Conservation (phyloP, 768 basidiomycete genomes). For the Dendrothele bispora region DNA sequence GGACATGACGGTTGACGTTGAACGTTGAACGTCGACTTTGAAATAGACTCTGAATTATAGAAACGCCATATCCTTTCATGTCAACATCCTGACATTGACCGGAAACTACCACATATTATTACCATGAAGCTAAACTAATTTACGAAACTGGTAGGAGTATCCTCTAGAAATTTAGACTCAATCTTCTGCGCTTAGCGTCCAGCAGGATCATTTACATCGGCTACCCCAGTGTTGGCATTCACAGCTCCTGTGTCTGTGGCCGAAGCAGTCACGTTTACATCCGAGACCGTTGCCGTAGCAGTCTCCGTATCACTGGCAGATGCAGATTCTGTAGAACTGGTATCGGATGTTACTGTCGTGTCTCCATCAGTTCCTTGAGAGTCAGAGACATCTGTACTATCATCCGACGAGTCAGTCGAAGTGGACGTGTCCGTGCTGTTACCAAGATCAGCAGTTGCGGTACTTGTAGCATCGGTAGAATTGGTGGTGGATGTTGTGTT, state of each 20-base stretch:
- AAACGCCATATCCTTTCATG: too few species aligned
- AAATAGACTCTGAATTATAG: background rate
- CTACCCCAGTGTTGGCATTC: background rate
- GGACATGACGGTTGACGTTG: too few species aligned
- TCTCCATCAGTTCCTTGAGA: constrained; percentile 11
- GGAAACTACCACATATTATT: too few species aligned
- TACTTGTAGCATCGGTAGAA: constrained; percentile 11
- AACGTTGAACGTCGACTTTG: background rate
- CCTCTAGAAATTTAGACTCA: background rate
- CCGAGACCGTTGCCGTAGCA: constrained; percentile 8
- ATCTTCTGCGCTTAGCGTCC: background rate
- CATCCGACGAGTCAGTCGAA: constrained; percentile 10
- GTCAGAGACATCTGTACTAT: constrained; percentile 11
- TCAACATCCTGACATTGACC: background rate
- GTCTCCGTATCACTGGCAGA: constrained; percentile 11
- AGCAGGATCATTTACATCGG: constrained; percentile 4
- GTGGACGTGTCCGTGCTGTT: constrained; percentile 9
- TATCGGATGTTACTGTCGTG: constrained; percentile 7
- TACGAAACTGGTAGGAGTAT: background rate
- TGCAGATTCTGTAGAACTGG: constrained; percentile 12
- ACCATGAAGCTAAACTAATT: too few species aligned
- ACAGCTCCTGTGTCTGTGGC: constrained; percentile 3
- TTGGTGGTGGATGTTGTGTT: constrained; percentile 3
- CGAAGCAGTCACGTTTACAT: constrained; percentile 4
- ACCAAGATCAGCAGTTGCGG: constrained; percentile 6